Conservation (phyloP, 805 yeast genomes). For the Isabelozyma heimii region DNA sequence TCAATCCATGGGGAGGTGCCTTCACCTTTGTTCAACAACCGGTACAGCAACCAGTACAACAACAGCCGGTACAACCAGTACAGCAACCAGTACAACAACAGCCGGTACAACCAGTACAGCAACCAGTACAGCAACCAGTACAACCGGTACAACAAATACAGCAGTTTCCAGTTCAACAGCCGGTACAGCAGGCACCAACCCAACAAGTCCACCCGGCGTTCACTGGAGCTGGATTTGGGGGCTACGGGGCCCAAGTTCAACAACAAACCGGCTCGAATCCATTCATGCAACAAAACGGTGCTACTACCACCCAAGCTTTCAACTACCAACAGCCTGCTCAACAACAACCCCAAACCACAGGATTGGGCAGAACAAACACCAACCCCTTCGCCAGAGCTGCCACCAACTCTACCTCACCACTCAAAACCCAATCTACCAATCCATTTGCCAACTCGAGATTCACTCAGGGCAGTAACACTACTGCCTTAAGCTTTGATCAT, state of each 20-base stretch:
- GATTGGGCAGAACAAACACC: slow-evolving; percentile 27
- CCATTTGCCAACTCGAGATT: slow-evolving; percentile 46
- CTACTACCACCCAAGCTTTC: slow-evolving; percentile 8
- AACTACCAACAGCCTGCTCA: slow-evolving; percentile 6
- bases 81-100: slow-evolving; percentile 17
- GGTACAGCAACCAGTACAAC: slow-evolving; percentile 10
- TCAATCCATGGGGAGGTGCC: slow-evolving; percentile 38
- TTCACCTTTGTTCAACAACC: slow-evolving; percentile 7
- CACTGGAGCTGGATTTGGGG: slow-evolving; percentile 64
- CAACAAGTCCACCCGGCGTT: slow-evolving; percentile 25
- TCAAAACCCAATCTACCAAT: slow-evolving; percentile 26
- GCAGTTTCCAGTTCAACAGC: slow-evolving; percentile 14
- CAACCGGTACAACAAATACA: slow-evolving; percentile 5
- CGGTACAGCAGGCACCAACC: slow-evolving; percentile 10
- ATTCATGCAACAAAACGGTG: slow-evolving; percentile 9
- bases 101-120: slow-evolving; percentile 12
- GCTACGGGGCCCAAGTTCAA: slow-evolving; percentile 35
- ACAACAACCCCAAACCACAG: slow-evolving; percentile 8
- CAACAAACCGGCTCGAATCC: slow-evolving; percentile 22
- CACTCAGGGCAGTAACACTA: slow-evolving; percentile 26
- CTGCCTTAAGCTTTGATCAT: slow-evolving; percentile 23
- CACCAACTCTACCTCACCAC: slow-evolving; percentile 14
- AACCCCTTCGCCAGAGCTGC: slow-evolving; percentile 33
- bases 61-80: slow-evolving; percentile 8
- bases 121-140: slow-evolving; percentile 9